Evolutionary conservation across 768 basidiomycete genomes (phyloP).

Genomic region (Boletus tomentosulus): DNA sequence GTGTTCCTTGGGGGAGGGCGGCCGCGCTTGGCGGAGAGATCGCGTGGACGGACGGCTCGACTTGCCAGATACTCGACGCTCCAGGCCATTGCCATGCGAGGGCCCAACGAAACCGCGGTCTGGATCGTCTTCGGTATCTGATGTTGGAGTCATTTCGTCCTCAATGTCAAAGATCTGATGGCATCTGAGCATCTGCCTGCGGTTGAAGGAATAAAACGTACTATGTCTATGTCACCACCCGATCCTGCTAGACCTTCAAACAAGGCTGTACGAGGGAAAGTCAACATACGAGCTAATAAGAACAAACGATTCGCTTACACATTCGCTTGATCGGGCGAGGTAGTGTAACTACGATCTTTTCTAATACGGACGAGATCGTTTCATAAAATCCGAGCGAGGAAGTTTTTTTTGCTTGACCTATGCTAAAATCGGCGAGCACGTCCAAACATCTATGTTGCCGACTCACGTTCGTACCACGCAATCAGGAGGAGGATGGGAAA

Average conservation of each 20-base stretch:
- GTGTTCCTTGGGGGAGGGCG: slow-evolving; percentile 22
- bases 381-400: slow-evolving; percentile 69
- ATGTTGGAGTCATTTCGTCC: slow-evolving; percentile 40
- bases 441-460: background rate
- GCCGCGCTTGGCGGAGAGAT: slow-evolving; percentile 17
- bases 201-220: slow-evolving; percentile 29
- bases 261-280: slow-evolving; percentile 46
- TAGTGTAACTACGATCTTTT: slow-evolving; percentile 67
- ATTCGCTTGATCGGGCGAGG: slow-evolving; percentile 73
- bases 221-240: slow-evolving; percentile 69
- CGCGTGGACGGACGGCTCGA: slow-evolving; percentile 31
- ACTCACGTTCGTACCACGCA: slow-evolving; percentile 73
- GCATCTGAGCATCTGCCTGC: background rate
- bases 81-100: slow-evolving; percentile 8
- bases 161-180: slow-evolving; percentile 75
- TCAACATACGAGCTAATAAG: background rate
- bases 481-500: slow-evolving; percentile 81
- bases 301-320: slow-evolving; percentile 44
- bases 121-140: slow-evolving; percentile 7
- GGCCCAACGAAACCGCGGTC: slow-evolving; percentile 14
- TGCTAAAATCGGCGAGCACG: background rate
- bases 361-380: slow-evolving; percentile 61
- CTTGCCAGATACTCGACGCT: slow-evolving; percentile 32
- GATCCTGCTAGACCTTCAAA: slow-evolving; percentile 78
- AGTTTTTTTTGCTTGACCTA: slow-evolving; percentile 59